Percentiles rank a stretch among this genome's conserved stretches.
Evolutionary conservation across 23 red algal species (phyloP).

Genomic region (Chondrus crispus): DNA sequence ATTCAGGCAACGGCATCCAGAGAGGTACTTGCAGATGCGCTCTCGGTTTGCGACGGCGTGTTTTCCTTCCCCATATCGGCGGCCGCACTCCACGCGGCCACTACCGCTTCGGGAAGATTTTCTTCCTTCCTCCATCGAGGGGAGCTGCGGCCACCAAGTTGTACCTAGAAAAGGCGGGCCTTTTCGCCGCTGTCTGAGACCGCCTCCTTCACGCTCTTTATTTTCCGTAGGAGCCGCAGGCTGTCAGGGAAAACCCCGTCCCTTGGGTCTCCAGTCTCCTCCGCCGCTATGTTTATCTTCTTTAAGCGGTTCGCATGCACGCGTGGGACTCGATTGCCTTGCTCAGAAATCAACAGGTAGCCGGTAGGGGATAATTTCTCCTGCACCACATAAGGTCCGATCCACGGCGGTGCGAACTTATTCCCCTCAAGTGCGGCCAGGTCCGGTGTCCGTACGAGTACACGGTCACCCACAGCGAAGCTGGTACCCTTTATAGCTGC

Average conservation of each 20-base stretch:
- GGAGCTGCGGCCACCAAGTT: background rate
- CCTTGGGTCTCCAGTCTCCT: background rate
- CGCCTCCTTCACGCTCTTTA: no score
- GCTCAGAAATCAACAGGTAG: background rate
- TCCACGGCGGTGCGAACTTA: no score
- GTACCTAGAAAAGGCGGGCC: background rate
- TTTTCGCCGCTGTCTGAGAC: no score
- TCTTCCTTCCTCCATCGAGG: background rate
- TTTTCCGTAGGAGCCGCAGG: background rate
- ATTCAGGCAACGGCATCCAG: no score
- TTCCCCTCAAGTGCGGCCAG: background rate
- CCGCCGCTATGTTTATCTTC: background rate
- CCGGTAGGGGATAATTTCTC: no score
- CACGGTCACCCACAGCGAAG: background rate
- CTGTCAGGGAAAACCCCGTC: conserved; percentile 4
- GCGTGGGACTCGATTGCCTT: background rate
- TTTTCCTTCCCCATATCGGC: no score
- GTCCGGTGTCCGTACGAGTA: background rate
- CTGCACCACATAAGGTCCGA: no score
- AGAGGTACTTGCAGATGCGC: no score
- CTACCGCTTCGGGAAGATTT: background rate
- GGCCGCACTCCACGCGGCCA: no score
- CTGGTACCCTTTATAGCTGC: background rate
- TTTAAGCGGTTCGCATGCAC: conserved; percentile 9
- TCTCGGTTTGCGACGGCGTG: no score